Evolutionary conservation across 225 moss, liverwort and hornwort genomes (phyloP), one percentile per base, ranked within the genome.

Genomic region (Sphagnum tenellum): DNA sequence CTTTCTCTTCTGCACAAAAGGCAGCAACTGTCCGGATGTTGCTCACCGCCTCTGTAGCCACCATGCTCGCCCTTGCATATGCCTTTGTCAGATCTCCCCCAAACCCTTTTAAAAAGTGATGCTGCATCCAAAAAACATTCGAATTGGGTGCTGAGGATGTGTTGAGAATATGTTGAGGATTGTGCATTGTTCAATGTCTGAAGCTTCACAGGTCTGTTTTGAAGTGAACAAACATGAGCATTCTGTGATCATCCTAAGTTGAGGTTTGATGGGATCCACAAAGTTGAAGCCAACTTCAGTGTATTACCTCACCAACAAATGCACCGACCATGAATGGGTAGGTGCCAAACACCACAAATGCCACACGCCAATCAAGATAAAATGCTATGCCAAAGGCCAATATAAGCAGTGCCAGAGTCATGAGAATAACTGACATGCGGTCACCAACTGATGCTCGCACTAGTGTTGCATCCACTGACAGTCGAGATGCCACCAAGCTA

Each of bases 291-390:
- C 29, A 29, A 29, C 29, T 29, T 29, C 29, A 1, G 29, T 52
- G 52, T 52, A 52, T 55, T 72, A 83, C 83, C 83, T 83, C 83
- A 7, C 83, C 77, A 12, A 83, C 79, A 52, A 83, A 83, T 64
- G 83, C 83, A 63, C 83, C 83, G 65, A 83, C 83, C 83, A 83
- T 83, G 60, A 83, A 79, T 49, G 83, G 83, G 70, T 83, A 83
- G 13, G 83, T 83, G 56, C 79, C 83, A 76, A 83, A 79, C 12
- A 83, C 83, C 67, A 83, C 79, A 70, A 79, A 83, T 64, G 83
- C 77, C 61, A 83, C 74, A 77, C 74, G 79, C 83, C 83, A 83
- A 55, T 83, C 83, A 70, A 83, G 74, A 68, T 79, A 83, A 72
- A 83, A 83, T 46, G 79, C 83, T 56, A 83, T 83, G 13, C 83